Base-by-base conservation (phyloP, 2,329 filamentous ascomycete genomes). In the Paecilomyces formosus region DNA sequence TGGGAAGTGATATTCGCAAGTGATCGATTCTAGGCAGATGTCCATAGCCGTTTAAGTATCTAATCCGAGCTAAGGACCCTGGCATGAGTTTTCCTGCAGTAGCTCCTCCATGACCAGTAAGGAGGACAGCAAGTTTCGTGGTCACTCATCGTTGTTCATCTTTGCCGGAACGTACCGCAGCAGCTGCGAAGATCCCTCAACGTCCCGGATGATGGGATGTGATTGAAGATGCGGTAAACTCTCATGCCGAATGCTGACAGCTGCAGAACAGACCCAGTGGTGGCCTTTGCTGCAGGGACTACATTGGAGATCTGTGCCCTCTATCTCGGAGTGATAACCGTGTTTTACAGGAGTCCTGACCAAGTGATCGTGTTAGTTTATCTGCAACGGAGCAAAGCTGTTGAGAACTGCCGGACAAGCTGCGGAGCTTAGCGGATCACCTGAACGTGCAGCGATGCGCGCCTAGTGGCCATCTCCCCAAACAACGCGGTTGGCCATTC, bases 141-240 rank as follows among this genome's bases (percentile, higher is more conserved):
- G 35, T 18, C n/a, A 18, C n/a, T n/a, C 39, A 45, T 45, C 39
- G 7, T 45, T 45, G 18, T 45, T 15, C 35, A 45, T 45, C 35
- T n/a, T n/a, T 15, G 35, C 13, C 35, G 35, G 35, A 45, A 45
- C 35, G 15, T 45, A 45, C 35, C 35, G 39, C 39, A 18, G 39
- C n/a, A 18, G 15, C 15, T 18, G 39, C 39, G 39, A 21, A 45
- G n/a, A 45, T 45, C 39, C 39, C 35, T 45, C 15, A 18, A 18
- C 35, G n/a, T 45, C 35, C 35, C 24, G 24, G 24, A 3, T 6
- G 35, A 45, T 45, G 53, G 61, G 58, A 63, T 62, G 55, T 54
- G 57, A 60, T 63, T 55, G 39, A 55, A 39, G 58, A 60, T 31
- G 53, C 57, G 18, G 22, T 57, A 53, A 54, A 35, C 8, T 22